These are phyloP conservation scores for Triticum dicoccoides DNA, from an alignment of 176 grass and related monocot genomes.

Conservation along the genomic window DNA sequence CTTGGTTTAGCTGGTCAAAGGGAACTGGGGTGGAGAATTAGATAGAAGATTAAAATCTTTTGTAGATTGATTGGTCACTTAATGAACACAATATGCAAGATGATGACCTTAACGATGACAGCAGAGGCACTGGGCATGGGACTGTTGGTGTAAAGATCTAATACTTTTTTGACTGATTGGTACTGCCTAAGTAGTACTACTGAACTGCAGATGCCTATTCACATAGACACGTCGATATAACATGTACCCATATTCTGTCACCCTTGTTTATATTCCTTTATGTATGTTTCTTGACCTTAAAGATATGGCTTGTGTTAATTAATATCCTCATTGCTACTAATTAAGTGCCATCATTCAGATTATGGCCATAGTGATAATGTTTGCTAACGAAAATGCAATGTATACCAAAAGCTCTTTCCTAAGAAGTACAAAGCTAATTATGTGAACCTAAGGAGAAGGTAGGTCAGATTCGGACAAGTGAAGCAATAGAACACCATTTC, in stretches of 20 bases:
- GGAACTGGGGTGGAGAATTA: too few relatives aligned
- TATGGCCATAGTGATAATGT: neutral
- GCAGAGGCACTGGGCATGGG: too few relatives aligned
- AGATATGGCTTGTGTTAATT: neutral
- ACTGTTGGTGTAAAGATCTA: too few relatives aligned
- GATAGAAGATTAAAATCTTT: too few relatives aligned
- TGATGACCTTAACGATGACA: too few relatives aligned
- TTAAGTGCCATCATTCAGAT: slow-evolving; percentile 6
- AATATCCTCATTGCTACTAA: neutral
- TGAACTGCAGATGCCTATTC: neutral
- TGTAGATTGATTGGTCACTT: too few relatives aligned
- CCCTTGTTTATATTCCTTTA: neutral
- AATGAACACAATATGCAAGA: too few relatives aligned
- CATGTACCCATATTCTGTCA: neutral
- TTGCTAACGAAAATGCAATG: neutral
- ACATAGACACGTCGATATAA: too few relatives aligned
- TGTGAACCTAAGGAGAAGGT: slow-evolving; percentile 5
- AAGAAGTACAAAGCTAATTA: slow-evolving; percentile 12
- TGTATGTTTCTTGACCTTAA: neutral
- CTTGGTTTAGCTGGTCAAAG: too few relatives aligned
- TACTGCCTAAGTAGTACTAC: neutral
- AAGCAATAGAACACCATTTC: neutral
- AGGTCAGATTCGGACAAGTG: slow-evolving; percentile 17
- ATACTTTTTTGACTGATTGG: too few relatives aligned
- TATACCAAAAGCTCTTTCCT: neutral